Base-by-base conservation (phyloP, 495 filamentous ascomycete genomes). In the Hypoxylon lienhwacheense region DNA sequence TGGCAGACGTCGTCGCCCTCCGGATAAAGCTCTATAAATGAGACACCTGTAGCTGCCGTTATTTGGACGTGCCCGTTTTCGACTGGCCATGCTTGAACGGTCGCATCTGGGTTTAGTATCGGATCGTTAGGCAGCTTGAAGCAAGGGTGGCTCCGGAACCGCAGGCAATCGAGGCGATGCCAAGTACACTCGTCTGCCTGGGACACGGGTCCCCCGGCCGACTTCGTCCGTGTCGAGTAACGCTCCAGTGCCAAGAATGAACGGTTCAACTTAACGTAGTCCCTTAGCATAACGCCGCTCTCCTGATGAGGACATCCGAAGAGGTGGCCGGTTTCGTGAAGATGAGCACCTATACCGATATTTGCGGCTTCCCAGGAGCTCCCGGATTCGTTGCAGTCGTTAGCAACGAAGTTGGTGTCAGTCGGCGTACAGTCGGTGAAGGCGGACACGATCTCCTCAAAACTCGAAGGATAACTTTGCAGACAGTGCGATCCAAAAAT, bases 351-450 rank as follows among this genome's bases (percentile, higher is more conserved):
- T 58, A 96, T 95, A 35, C 91, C 90, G 52, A 96, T 81, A 60
- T 91, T 92, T 5, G 89, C 90, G 12, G 90, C 83, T 65, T 96
- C 91, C 90, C 90, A 96, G 48, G 85, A 93, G 47, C 86, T 95
- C 8, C 89, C 90, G 16, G 83, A 83, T 34, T 95, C 87, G 33
- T 87, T 86, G 61, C 79, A 87, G 65, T 95, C 91, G 61, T 96
- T 95, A 4, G 84, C 87, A 36, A 95, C 84, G 58, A 80, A 83
- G 26, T 81, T 80, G 4, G 86, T 91, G 64, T 96, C 89, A 3
- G 91, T 95, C 17, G 84, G 80, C 8, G 90, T 95, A 65, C 90
- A 93, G 74, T 97, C 90, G 0, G 79, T 81, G 61, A 97, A 95
- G 4, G 90, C 86, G 12, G 87, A 85, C 16, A 90, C 85, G 2